Base-by-base conservation (phyloP, 2,329 filamentous ascomycete species). In the Dactylonectria estremocensis region DNA sequence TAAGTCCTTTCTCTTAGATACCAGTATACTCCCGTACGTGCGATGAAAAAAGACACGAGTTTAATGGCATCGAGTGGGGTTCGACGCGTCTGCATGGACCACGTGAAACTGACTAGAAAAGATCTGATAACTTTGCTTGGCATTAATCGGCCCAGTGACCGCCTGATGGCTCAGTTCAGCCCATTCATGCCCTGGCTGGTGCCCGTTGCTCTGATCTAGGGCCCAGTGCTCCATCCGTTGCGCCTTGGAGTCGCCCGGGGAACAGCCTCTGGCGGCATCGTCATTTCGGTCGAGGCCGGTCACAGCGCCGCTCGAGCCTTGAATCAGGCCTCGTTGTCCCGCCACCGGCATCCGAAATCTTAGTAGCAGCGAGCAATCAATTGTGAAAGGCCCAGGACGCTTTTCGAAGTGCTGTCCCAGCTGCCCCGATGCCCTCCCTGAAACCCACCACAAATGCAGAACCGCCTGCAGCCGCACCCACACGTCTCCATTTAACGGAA, bases 41-140 rank as follows among this genome's bases (percentile, higher is more conserved):
- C 64, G 24, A 48, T 33, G 31, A 55, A 56, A 56, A 48, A 53
- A 24, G 57, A 52, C 52, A 58, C 54, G 61, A 67, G 64, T 64
- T 74, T 69, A 67, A 71, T 75, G 67, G 60, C 54, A 52, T 57
- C 64, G 57, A 65, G 71, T 58, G 52, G 57, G 28, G 9, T 56
- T 48, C 3, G 13, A 64, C 65, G 61, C 61, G 56, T 57, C 48
- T 64, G 65, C 56, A 58, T 61, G 48, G 57, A 59, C 62, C 46
- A 37, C 11, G n/a, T 63, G 56, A 72, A 69, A 72, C 35, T 64
- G 31, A 61, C 56, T 18, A 57, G 13, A 64, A 61, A 60, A 49
- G 72, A 76, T 76, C 74, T 74, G 74, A 76, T 76, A 76, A 76
- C 6, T 68, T 61, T 59, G 31, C 74, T 76, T 76, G 72, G 74